These are phyloP conservation scores for Ustilago hordei DNA, from an alignment of 1,284 basidiomycete species.

Conservation along the genomic window DNA sequence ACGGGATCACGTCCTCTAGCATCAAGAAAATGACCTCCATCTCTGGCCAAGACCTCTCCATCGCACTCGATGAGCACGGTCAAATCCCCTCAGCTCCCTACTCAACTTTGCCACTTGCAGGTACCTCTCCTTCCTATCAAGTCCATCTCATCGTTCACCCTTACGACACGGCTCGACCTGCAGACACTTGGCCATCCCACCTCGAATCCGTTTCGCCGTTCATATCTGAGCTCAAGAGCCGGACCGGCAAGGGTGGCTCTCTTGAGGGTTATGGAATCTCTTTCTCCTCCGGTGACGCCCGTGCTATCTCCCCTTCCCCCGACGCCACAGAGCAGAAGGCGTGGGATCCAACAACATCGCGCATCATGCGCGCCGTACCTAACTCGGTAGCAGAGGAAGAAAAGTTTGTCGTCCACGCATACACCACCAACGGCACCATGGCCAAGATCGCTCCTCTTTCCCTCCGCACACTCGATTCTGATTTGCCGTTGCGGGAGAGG, in stretches of 20 bases:
- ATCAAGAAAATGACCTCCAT: slow-evolving; percentile 7
- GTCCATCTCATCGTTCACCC: slow-evolving; percentile 62
- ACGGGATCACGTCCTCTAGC: slow-evolving; percentile 1
- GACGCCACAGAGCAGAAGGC: slow-evolving; percentile 13
- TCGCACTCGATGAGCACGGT: slow-evolving; percentile 52
- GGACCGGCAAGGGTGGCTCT: slow-evolving; percentile 50
- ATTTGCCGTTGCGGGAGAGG: slow-evolving; percentile 25
- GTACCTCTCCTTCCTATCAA: slow-evolving; percentile 60
- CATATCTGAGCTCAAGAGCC: slow-evolving; percentile 58
- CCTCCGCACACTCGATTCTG: slow-evolving; percentile 53
- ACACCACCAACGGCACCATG: slow-evolving; percentile 50
- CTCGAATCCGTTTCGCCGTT: slow-evolving; percentile 59
- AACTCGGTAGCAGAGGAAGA: slow-evolving; percentile 57
- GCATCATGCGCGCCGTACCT: slow-evolving; percentile 54
- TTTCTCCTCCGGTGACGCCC: slow-evolving; percentile 48
- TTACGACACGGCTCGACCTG: slow-evolving; percentile 34
- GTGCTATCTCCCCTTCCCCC: neutral
- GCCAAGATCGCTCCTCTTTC: slow-evolving; percentile 58
- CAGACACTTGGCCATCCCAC: slow-evolving; percentile 58
- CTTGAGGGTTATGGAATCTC: slow-evolving; percentile 60
- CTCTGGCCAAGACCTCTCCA: slow-evolving; percentile 44
- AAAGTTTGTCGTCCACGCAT: slow-evolving; percentile 52
- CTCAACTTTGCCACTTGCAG: slow-evolving; percentile 53
- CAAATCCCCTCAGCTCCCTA: slow-evolving; percentile 60
- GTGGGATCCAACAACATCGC: slow-evolving; percentile 57